Evolutionary conservation across 495 filamentous ascomycete species (phyloP), one percentile per base, ranked within the genome.

Genomic region (Trichodelitschia bisporula): DNA sequence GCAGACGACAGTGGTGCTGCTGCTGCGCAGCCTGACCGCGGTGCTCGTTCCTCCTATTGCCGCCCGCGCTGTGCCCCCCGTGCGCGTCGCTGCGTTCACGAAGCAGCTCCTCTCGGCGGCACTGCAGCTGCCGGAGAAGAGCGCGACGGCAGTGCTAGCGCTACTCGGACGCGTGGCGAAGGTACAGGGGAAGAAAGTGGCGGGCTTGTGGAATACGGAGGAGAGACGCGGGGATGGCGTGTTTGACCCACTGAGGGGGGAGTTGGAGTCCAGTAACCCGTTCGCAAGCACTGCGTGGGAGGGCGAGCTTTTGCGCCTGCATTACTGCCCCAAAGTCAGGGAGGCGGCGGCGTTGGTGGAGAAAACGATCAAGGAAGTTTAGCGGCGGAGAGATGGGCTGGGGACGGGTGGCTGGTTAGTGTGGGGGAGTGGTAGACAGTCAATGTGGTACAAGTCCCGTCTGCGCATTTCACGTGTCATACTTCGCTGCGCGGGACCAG

Each of bases 211-310:
- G 76, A 62, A 77, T 38, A 77, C 72, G 1, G 86, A 93, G 45
- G 86, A 97, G 58, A 62, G 80, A 25, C 77, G 72, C 43, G 84
- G 86, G 2, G 86, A 78, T 42, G 72, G 73, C 9, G 63, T 70
- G 2, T 69, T 58, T 40, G 62, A 71, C 44, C 44, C 64, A n/a
- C 31, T 60, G 33, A 47, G 47, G 18, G 55, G 50, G 16, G 65
- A 77, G 39, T 56, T 82, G 2, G 83, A 90, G 46, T 61, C 61
- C 14, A 82, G 69, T 34, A 92, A 90, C 55, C 80, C 83, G 8
- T 91, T 82, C 49, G 75, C 84, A 4, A 64, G 71, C 3, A 89
- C 79, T 2, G 59, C 90, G 4, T 97, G 84, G 84, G 86, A 97
- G 43, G 80, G 78, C 2, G 83, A 93, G 55, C 40, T 97, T 26